Evolutionary conservation across 352 stramenopile genomes (phyloP).

Genomic region (Phytophthora ramorum): DNA sequence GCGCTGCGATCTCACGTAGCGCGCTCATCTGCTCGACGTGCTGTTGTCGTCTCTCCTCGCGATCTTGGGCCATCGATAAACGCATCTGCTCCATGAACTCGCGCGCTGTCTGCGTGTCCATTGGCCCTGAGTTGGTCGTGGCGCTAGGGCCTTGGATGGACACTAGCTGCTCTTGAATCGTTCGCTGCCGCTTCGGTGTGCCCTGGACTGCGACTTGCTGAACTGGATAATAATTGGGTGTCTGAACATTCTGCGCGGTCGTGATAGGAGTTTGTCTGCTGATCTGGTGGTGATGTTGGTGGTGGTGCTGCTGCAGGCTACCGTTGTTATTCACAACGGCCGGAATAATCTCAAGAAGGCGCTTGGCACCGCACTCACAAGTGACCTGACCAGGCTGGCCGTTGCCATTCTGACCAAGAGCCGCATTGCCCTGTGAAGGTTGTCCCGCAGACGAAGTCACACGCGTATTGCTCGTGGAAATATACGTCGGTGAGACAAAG

Average conservation of each 20-base stretch:
- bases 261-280: conserved; percentile 9
- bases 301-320: conserved; percentile 4
- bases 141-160: conserved; percentile 1
- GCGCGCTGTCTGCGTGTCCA: conserved; percentile 17
- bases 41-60: conserved; percentile 56
- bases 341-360: conserved; percentile 19
- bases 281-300: conserved; percentile 8
- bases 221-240: conserved; percentile 9
- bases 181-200: conserved; percentile 31
- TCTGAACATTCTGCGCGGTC: conserved; percentile 8
- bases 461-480: conserved; percentile 7
- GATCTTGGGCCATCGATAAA: conserved; percentile 42
- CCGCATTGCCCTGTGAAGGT: neutral
- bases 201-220: conserved; percentile 20
- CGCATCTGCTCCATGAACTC: conserved; percentile 45
- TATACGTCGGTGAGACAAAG: conserved; percentile 10
- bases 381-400: conserved; percentile 22
- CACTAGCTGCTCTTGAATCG: conserved; percentile 20
- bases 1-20: conserved; percentile 47
- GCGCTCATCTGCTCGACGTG: conserved; percentile 65
- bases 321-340: conserved; percentile 1
- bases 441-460: neutral
- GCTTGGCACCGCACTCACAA: conserved; percentile 31
- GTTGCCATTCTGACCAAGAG: conserved; percentile 6
- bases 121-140: conserved; percentile 1